Evolutionary conservation across 768 basidiomycete genomes (phyloP).

Genomic region (Mycena alexandri): DNA sequence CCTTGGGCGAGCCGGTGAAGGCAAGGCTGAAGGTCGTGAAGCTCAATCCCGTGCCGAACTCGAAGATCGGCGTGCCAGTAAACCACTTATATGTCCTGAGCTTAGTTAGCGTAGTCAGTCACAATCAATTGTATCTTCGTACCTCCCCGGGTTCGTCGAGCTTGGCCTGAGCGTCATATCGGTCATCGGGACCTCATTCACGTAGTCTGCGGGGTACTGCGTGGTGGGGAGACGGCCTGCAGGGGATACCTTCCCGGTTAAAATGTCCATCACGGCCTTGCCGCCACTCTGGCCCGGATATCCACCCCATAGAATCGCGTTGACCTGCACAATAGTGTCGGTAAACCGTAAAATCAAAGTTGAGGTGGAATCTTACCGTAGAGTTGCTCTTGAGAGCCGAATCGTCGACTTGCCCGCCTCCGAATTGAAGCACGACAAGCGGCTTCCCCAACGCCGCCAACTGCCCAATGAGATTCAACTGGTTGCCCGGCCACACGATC

Average conservation of each 20-base stretch:
- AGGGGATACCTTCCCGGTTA: slow-evolving; percentile 64
- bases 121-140: too few species aligned
- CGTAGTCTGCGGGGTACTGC: slow-evolving; percentile 65
- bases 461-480: slow-evolving; percentile 62
- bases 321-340: slow-evolving; percentile 44
- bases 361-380: slow-evolving; percentile 45
- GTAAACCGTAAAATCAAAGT: background rate
- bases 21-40: slow-evolving; percentile 62
- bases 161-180: slow-evolving; percentile 69
- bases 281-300: slow-evolving; percentile 63
- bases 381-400: slow-evolving; percentile 58
- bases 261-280: slow-evolving; percentile 63
- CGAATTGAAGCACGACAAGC: slow-evolving; percentile 66
- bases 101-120: too few species aligned
- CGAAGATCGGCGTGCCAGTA: slow-evolving; percentile 62
- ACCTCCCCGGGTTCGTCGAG: slow-evolving; percentile 63
- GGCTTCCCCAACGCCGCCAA: slow-evolving; percentile 64
- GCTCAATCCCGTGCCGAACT: slow-evolving; percentile 68
- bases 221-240: slow-evolving; percentile 68
- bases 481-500: slow-evolving; percentile 69
- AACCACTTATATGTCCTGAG: slow-evolving; percentile 74
- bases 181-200: slow-evolving; percentile 65
- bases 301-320: slow-evolving; percentile 66
- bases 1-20: slow-evolving; percentile 52
- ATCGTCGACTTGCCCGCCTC: slow-evolving; percentile 69